phyloP scores from a whole-genome alignment of 176 grass and related monocot species.

The Lolium perenne region DNA sequence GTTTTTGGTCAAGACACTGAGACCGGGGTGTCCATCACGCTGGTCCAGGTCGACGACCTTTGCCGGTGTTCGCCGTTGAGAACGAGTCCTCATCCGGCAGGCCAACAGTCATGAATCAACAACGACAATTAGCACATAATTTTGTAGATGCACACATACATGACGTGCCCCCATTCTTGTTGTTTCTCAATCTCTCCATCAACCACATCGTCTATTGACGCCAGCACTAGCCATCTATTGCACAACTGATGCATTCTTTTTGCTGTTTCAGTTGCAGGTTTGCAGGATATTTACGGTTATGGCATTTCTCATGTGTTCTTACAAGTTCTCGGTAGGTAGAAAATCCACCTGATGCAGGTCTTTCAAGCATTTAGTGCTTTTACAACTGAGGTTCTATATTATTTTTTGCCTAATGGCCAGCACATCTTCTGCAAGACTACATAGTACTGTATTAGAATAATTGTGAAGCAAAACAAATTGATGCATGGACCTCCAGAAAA shows the following conservation, averaged over 20 bases:
- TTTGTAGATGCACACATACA: no score
- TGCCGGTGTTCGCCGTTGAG: neutral
- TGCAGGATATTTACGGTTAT: neutral
- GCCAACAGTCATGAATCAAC: neutral
- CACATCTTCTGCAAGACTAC: neutral
- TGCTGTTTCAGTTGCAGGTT: neutral
- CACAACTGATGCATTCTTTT: neutral
- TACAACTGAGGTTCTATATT: neutral
- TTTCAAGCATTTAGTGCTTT: no score
- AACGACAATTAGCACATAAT: no score
- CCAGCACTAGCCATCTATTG: neutral
- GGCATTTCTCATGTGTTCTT: no score
- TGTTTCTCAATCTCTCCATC: no score
- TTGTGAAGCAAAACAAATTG: neutral
- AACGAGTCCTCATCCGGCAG: neutral
- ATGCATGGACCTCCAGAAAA: no score
- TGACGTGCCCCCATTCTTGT: no score
- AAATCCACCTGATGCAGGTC: no score
- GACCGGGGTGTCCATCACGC: neutral
- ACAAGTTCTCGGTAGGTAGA: no score
- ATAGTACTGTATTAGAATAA: neutral
- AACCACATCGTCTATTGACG: neutral
- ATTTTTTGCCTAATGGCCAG: neutral
- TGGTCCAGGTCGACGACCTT: neutral
- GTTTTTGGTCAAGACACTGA: neutral